Percentiles rank a stretch among this genome's conserved stretches.
Conservation (phyloP, 805 yeast genomes). For the Yarrowia divulgata region DNA sequence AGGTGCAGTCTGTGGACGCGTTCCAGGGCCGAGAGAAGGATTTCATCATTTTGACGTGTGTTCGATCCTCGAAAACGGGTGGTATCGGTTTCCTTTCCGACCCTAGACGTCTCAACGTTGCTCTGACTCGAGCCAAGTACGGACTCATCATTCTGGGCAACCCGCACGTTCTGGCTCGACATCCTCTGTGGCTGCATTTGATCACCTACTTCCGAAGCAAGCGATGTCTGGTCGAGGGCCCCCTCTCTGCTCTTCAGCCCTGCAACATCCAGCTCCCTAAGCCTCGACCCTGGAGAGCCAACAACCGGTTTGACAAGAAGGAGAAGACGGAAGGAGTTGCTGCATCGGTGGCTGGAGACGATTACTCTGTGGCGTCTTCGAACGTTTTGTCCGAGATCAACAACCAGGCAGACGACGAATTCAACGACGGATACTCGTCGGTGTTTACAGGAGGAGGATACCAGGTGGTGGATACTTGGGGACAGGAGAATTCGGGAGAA, state of each 20-base stretch:
- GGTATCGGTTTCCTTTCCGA: constrained; percentile 85
- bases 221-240: constrained; percentile 91
- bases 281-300: constrained; percentile 29
- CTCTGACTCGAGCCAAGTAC: constrained; percentile 84
- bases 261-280: constrained; percentile 52
- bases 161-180: constrained; percentile 75
- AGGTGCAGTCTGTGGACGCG: constrained; percentile 94
- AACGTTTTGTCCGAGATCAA: constrained; percentile 15
- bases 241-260: constrained; percentile 76
- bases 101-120: constrained; percentile 87
- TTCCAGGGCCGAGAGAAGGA: constrained; percentile 93
- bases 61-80: constrained; percentile 76
- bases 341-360: constrained; percentile 14
- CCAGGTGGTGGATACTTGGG: constrained; percentile 31
- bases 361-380: constrained; percentile 35
- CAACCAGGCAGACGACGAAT: constrained; percentile 21
- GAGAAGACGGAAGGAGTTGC: neutral
- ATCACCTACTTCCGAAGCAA: constrained; percentile 79
- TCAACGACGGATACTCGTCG: constrained; percentile 43
- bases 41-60: constrained; percentile 78
- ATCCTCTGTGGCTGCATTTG: constrained; percentile 78
- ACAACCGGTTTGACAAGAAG: constrained; percentile 21
- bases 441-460: constrained; percentile 23
- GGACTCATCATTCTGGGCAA: constrained; percentile 85
- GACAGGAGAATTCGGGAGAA: constrained; percentile 25